Percentiles rank a stretch among this genome's conserved stretches.
phyloP scores from a whole-genome alignment of 179 eudicot species.

The Vitellaria paradoxa region DNA sequence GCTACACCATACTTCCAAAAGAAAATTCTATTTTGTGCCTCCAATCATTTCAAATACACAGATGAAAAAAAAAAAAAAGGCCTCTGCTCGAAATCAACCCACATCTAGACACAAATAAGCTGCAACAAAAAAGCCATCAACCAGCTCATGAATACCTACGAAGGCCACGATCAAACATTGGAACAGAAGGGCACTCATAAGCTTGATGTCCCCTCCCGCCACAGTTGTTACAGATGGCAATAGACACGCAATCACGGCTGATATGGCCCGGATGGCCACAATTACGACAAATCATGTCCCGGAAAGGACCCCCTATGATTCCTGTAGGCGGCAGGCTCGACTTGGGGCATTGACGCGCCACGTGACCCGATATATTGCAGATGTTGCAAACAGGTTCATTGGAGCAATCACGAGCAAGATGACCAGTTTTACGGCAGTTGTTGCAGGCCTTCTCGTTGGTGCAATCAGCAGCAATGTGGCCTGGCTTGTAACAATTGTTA shows the following conservation, averaged over 20 bases:
- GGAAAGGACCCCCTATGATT: constrained; percentile 37
- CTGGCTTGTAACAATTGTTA: constrained; percentile 65
- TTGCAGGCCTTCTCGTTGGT: constrained; percentile 74
- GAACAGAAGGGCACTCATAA: constrained; percentile 37
- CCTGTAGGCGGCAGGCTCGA: constrained; percentile 21
- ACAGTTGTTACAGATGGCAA: constrained; percentile 45
- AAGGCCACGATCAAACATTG: constrained; percentile 14
- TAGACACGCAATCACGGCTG: constrained; percentile 49
- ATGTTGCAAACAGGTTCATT: constrained; percentile 58
- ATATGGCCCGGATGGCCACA: constrained; percentile 55
- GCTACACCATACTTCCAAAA: background rate
- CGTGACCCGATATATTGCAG: constrained; percentile 55
- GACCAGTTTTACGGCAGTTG: constrained; percentile 70
- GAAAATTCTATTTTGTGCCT: background rate
- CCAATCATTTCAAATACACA: constrained; percentile 1
- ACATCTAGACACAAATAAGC: background rate
- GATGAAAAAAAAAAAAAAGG: background rate
- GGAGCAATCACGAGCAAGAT: constrained; percentile 65
- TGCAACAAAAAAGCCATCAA: background rate
- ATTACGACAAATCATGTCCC: constrained; percentile 42
- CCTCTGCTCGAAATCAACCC: background rate
- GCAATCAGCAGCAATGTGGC: constrained; percentile 55
- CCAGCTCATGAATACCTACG: constrained; percentile 13
- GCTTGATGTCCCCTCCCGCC: constrained; percentile 55
- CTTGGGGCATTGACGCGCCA: constrained; percentile 62